Conservation (phyloP, 805 yeast genomes). For the Tetrapisispora nanseiensis region DNA sequence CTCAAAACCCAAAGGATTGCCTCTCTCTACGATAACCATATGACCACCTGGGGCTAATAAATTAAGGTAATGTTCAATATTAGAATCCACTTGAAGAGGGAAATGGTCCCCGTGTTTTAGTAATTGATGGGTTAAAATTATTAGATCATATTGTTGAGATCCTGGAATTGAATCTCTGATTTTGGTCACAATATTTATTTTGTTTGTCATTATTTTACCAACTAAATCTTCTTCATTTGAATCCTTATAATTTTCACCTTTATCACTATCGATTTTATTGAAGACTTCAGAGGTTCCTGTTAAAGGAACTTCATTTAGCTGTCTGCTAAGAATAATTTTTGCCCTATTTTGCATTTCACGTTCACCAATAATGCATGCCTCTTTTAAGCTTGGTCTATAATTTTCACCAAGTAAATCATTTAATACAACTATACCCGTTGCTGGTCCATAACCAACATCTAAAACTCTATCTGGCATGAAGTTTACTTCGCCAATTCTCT, state of each 20-base stretch:
- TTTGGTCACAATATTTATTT: constrained; percentile 44
- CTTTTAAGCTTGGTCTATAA: constrained; percentile 53
- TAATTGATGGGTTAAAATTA: constrained; percentile 74
- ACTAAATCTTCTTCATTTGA: constrained; percentile 30
- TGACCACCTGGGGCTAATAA: constrained; percentile 71
- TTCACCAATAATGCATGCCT: constrained; percentile 61
- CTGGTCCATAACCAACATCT: constrained; percentile 86
- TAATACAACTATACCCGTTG: constrained; percentile 79
- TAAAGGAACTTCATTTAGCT: constrained; percentile 38
- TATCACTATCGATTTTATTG: constrained; percentile 4
- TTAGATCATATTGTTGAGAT: constrained; percentile 57
- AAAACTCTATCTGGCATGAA: constrained; percentile 61
- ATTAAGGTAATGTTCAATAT: constrained; percentile 46
- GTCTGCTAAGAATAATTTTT: constrained; percentile 63
- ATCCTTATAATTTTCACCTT: neutral
- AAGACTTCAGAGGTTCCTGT: constrained; percentile 1
- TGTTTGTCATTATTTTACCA: constrained; percentile 48
- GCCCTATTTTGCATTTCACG: constrained; percentile 75
- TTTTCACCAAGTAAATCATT: constrained; percentile 70
- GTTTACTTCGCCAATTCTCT: constrained; percentile 38
- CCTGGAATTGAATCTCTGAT: constrained; percentile 45
- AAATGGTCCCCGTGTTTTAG: constrained; percentile 49
- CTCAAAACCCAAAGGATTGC: constrained; percentile 85
- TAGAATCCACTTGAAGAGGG: constrained; percentile 66
- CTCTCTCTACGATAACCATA: constrained; percentile 73